Percentiles rank a stretch among this genome's conserved stretches.
Conservation (phyloP, 208 protist genomes). For the Acanthamoeba culbertsoni region DNA sequence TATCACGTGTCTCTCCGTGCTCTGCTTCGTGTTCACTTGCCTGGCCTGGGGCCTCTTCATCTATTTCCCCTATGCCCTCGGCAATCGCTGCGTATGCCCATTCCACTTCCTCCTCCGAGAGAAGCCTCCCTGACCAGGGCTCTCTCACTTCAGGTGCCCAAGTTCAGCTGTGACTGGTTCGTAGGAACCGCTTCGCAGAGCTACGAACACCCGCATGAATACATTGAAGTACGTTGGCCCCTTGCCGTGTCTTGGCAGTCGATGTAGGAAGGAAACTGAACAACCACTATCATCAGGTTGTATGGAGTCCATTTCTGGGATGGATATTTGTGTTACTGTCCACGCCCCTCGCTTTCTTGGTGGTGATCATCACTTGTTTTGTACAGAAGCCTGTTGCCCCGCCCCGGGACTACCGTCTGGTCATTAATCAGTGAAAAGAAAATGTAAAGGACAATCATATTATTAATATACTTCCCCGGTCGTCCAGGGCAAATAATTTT, state of each 20-base stretch:
- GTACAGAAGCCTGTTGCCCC: background rate
- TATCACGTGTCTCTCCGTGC: background rate
- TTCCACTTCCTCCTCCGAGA: too few species aligned
- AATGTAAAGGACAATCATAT: background rate
- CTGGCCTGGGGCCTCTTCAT: conserved; percentile 21
- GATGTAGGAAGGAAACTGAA: background rate
- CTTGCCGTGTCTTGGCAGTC: background rate
- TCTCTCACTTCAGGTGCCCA: background rate
- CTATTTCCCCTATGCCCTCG: background rate
- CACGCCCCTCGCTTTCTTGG: background rate
- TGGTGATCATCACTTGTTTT: background rate
- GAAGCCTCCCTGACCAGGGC: too few species aligned
- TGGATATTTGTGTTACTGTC: background rate
- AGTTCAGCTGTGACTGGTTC: background rate
- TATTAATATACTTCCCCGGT: background rate
- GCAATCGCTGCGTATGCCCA: conserved; percentile 1
- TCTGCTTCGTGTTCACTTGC: background rate
- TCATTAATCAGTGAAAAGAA: background rate
- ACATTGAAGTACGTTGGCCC: background rate
- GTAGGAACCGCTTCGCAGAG: background rate
- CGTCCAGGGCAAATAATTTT: background rate
- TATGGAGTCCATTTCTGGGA: conserved; percentile 11
- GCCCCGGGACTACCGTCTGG: background rate
- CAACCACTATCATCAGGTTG: background rate
- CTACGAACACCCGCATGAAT: background rate